Percentiles rank a stretch among this genome's conserved stretches.
Evolutionary conservation across 495 filamentous ascomycete genomes (phyloP).

Genomic region (Parmelia sp.): DNA sequence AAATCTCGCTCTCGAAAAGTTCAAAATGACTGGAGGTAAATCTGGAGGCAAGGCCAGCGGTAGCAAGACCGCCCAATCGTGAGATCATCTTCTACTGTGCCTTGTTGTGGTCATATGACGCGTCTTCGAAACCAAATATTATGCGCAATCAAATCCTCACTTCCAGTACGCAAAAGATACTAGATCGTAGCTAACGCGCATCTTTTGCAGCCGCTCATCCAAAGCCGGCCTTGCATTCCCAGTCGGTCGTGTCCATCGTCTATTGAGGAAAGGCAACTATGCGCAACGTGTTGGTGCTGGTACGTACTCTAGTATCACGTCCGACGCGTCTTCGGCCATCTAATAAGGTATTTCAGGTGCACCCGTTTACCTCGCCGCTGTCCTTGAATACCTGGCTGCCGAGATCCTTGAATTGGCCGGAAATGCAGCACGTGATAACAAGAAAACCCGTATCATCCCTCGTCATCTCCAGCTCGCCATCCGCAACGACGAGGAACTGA

Average conservation of each 20-base stretch:
- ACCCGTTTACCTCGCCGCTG: constrained; percentile 95
- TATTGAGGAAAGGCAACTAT: constrained; percentile 99
- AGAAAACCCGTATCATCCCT: constrained; percentile 99
- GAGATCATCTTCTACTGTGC: constrained; percentile 40
- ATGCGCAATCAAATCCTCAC: not conserved
- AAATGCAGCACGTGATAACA: constrained; percentile 98
- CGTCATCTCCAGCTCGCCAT: constrained; percentile 99
- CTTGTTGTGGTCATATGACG: constrained; percentile 27
- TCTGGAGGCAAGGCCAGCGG: constrained; percentile 97
- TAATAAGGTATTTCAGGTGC: constrained; percentile 55
- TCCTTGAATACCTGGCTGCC: constrained; percentile 95
- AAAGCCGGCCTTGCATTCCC: constrained; percentile 99
- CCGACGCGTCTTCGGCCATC: constrained; percentile 15
- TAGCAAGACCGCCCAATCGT: constrained; percentile 97
- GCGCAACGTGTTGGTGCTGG: constrained; percentile 99
- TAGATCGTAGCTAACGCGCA: not conserved
- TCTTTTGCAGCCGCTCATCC: constrained; percentile 72
- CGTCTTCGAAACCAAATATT: constrained; percentile 5
- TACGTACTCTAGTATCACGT: constrained; percentile 33
- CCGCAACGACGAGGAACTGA: constrained; percentile 99
- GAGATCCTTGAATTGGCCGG: constrained; percentile 98
- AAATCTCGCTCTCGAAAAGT: constrained; percentile 35
- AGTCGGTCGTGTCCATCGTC: constrained; percentile 99
- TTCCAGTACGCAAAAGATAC: not conserved
- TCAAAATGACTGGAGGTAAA: constrained; percentile 99